Base-by-base conservation (phyloP, 2,329 filamentous ascomycete species). In the Colletotrichum spaethianum region DNA sequence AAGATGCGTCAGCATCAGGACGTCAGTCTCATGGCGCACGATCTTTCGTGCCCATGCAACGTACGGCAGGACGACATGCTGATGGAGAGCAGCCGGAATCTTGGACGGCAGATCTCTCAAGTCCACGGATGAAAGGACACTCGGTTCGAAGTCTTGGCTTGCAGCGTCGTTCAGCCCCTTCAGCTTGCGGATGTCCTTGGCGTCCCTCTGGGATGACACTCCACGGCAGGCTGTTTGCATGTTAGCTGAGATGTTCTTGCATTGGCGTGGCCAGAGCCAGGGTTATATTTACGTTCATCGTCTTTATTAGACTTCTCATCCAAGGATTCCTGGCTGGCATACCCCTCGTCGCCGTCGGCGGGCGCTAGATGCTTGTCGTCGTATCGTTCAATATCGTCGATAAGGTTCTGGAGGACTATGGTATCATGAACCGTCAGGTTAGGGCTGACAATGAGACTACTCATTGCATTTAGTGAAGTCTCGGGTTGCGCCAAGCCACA, bases 1-100 rank as follows among this genome's bases (percentile, higher is more conserved):
- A 28, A 96, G 86, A 79, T 96, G 93, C 0, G 92, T 94, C 67
- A 95, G 80, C 86, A 96, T 94, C 57, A 95, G 89, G 23, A 95
- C 92, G 79, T 96, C 93, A 1, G 92, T 93, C 67, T 90, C 86
- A 70, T 89, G 84, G 18, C 93, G 91, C 12, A 93, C 91, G 28
- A 92, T 80, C 2, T 78, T 80, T 52, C 84, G 84, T 1, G 89
- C 92, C 77, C 86, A 82, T 18, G 81, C 79, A 59, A 91, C 82
- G 78, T 93, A 94, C 0, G 91, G 89, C 56, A 89, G 71, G 6
- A 83, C 80, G 40, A 59, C 50, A 33, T 26, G 40, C n/a, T 26
- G 63, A 18, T 66, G 36, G 28, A 66, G 16, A 5, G 12, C n/a
- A 1, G 78, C 77, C 16, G 81, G 80, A 20, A 84, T 75, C 63